Percentiles rank a stretch among this genome's conserved stretches.
Evolutionary conservation across 768 basidiomycete species (phyloP).

Genomic region (Kwoniella botswanensis): DNA sequence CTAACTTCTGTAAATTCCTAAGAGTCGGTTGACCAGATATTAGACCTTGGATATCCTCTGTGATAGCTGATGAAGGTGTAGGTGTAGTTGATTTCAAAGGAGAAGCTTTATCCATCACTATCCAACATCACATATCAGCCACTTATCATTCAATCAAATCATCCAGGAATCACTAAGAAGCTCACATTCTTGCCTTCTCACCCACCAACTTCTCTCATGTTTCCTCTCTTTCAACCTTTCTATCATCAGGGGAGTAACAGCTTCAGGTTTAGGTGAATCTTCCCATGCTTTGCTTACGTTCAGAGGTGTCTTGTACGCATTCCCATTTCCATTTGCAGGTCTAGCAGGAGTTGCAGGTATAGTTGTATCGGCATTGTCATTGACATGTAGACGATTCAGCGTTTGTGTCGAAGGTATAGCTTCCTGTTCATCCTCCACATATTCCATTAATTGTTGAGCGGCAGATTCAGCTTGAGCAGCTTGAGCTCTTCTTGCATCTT

Average conservation of each 20-base stretch:
- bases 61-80: conserved; percentile 63
- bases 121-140: conserved; percentile 45
- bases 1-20: conserved; percentile 69
- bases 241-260: conserved; percentile 66
- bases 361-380: neutral
- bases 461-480: conserved; percentile 94
- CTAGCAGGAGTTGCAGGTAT: conserved; percentile 68
- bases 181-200: conserved; percentile 74
- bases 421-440: conserved; percentile 64
- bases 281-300: conserved; percentile 64
- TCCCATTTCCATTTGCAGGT: conserved; percentile 15
- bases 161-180: conserved; percentile 32
- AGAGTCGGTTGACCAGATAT: conserved; percentile 65
- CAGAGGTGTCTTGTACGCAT: conserved; percentile 37
- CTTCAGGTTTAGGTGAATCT: conserved; percentile 74
- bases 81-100: conserved; percentile 60
- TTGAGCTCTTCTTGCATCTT: conserved; percentile 82
- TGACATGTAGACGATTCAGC: neutral
- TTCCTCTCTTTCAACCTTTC: conserved; percentile 69
- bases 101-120: conserved; percentile 63
- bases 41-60: conserved; percentile 67
- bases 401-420: neutral
- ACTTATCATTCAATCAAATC: neutral
- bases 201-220: conserved; percentile 82
- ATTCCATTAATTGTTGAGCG: conserved; percentile 82